phyloP scores from a whole-genome alignment of 192 early-diverging fungal species.

The Jimgerdemannia flammicorona region DNA sequence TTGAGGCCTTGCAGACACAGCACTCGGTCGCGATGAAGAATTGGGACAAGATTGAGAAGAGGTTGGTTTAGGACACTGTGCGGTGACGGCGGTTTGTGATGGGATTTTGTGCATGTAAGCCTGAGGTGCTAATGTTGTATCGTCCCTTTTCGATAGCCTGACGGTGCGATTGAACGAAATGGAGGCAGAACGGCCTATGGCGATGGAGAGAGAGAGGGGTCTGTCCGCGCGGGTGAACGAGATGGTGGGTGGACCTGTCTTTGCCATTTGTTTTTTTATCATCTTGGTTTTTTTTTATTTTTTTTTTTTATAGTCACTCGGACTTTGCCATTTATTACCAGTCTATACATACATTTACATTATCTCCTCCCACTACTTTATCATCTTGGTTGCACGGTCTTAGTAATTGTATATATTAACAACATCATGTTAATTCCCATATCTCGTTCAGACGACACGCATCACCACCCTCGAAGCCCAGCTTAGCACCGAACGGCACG shows the following conservation, averaged over 20 bases:
- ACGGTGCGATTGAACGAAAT: neutral
- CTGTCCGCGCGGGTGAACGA: neutral
- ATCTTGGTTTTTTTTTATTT: too few species aligned
- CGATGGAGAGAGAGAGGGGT: neutral
- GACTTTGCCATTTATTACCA: too few species aligned
- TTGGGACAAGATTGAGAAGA: conserved; percentile 42
- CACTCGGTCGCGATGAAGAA: conserved; percentile 29
- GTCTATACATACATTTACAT: too few species aligned
- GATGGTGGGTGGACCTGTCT: neutral
- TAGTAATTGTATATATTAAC: too few species aligned
- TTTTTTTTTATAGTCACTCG: too few species aligned
- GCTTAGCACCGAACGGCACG: neutral
- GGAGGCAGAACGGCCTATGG: neutral
- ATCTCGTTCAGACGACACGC: neutral
- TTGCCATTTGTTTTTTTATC: neutral
- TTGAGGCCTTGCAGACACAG: conserved; percentile 43
- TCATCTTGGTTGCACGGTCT: too few species aligned
- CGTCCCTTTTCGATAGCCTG: neutral
- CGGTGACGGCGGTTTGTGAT: neutral
- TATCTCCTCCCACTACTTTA: too few species aligned
- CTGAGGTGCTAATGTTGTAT: too few species aligned
- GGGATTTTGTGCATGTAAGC: too few species aligned
- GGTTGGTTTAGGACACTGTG: conserved; percentile 6
- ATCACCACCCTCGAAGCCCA: conserved; percentile 2
- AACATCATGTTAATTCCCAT: too few species aligned